A percentile compares a stretch with the other conserved stretches of the same genome.
These are phyloP conservation scores for Pleurotus ostreatus DNA, from an alignment of 768 basidiomycete species.

Conservation along the genomic window DNA sequence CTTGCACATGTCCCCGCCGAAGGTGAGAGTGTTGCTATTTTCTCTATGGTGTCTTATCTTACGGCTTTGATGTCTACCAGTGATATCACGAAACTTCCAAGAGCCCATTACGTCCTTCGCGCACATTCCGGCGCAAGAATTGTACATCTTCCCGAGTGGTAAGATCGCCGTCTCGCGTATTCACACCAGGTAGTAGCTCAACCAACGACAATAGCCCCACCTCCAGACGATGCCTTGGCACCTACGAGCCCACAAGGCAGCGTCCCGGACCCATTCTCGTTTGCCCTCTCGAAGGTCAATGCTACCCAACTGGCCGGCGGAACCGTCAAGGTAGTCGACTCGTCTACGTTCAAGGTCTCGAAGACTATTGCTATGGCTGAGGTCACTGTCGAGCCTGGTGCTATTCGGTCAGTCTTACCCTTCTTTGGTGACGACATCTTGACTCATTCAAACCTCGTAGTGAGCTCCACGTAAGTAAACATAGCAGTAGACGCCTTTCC, in stretches of 20 bases:
- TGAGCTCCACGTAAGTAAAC: constrained; percentile 48
- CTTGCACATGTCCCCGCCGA: constrained; percentile 53
- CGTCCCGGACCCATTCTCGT: constrained; percentile 48
- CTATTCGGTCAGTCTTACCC: constrained; percentile 39
- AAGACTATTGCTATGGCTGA: constrained; percentile 54
- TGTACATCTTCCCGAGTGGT: constrained; percentile 51
- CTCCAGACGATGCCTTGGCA: constrained; percentile 32
- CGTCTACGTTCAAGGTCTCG: constrained; percentile 46
- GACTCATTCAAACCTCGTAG: constrained; percentile 19
- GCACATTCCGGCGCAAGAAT: constrained; percentile 46
- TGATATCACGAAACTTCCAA: constrained; percentile 64
- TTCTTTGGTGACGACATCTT: constrained; percentile 9
- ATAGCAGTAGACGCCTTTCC: neutral
- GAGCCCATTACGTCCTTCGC: constrained; percentile 41
- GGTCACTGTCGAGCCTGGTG: constrained; percentile 54
- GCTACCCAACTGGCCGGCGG: constrained; percentile 47
- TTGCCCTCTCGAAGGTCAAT: constrained; percentile 45
- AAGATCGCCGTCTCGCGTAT: neutral
- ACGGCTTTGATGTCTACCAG: constrained; percentile 12
- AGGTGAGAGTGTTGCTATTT: neutral
- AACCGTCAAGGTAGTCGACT: constrained; percentile 57
- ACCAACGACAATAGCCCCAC: constrained; percentile 19
- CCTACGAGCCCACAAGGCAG: constrained; percentile 46
- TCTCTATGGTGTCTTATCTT: neutral
- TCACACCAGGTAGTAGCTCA: neutral